phyloP scores from a whole-genome alignment of 148 eudicot genomes.

The Rhododendron ovatum region DNA sequence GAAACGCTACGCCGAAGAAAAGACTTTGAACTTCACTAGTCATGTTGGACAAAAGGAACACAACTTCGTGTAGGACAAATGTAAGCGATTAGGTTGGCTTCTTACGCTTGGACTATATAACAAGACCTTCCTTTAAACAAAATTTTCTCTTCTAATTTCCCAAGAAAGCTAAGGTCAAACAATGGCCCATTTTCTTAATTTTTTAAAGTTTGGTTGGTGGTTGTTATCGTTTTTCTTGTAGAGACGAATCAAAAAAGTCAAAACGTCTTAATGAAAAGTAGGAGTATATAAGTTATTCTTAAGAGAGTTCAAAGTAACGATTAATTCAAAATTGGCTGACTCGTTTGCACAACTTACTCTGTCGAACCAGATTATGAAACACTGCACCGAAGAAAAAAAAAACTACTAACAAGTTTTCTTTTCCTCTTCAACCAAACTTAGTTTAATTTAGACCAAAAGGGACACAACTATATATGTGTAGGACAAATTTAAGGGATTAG shows the following conservation, averaged over 20 bases:
- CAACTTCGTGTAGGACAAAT: not conserved
- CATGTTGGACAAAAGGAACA: not conserved
- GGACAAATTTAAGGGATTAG: conserved; percentile 2
- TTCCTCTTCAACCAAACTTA: not conserved
- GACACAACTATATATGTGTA: not conserved
- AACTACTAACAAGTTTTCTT: not conserved
- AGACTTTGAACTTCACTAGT: not conserved
- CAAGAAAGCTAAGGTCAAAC: not conserved
- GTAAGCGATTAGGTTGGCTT: not conserved
- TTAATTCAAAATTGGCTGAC: not conserved
- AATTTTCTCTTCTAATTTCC: not conserved
- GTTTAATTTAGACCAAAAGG: not conserved
- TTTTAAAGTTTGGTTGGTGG: not conserved
- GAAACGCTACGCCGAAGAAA: not conserved
- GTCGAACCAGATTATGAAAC: not conserved
- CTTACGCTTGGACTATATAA: not conserved
- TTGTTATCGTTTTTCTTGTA: too few relatives aligned
- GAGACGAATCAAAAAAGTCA: not conserved
- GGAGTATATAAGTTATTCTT: too few relatives aligned
- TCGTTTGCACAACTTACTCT: not conserved
- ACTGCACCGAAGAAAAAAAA: not conserved
- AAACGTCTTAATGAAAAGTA: not conserved
- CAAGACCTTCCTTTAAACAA: not conserved
- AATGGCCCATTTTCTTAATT: not conserved
- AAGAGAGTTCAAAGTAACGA: too few relatives aligned